Evolutionary conservation across 192 early-diverging fungal species (phyloP).

Genomic region (Umbelopsis ramanniana): DNA sequence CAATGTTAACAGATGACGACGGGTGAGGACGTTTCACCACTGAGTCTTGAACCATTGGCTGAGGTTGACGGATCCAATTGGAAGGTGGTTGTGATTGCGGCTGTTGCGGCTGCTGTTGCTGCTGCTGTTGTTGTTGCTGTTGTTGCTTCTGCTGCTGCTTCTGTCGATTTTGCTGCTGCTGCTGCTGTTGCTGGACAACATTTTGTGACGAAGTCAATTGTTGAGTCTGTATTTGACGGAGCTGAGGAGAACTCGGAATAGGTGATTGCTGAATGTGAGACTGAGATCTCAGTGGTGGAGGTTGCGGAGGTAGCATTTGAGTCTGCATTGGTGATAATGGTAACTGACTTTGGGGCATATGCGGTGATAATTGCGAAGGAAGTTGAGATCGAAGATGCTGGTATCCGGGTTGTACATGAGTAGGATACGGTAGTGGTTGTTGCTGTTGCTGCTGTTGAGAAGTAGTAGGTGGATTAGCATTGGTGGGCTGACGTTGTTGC

Average conservation of each 20-base stretch:
- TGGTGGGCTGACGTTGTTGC: neutral
- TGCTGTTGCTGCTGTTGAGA: constrained; percentile 14
- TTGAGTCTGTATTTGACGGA: constrained; percentile 28
- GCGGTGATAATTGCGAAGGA: constrained; percentile 21
- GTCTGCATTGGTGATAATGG: constrained; percentile 19
- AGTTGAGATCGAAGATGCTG: constrained; percentile 18
- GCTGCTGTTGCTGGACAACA: constrained; percentile 29
- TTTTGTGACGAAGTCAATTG: constrained; percentile 24
- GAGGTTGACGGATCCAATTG: constrained; percentile 7
- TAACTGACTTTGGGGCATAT: constrained; percentile 20
- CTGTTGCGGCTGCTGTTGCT: constrained; percentile 26
- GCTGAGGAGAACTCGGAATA: constrained; percentile 29
- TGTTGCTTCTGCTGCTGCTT: constrained; percentile 21
- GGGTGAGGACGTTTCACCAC: neutral
- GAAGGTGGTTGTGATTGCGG: neutral
- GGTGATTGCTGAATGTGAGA: constrained; percentile 16
- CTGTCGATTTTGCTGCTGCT: constrained; percentile 24
- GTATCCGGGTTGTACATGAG: constrained; percentile 11
- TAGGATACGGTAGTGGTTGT: constrained; percentile 13
- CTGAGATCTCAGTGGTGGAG: constrained; percentile 12
- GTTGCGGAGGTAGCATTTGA: constrained; percentile 13
- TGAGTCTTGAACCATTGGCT: neutral
- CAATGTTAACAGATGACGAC: too few species aligned
- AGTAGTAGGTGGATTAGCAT: neutral
- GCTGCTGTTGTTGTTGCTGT: constrained; percentile 24